These are phyloP conservation scores for Coemansia sp. DNA, from an alignment of 192 early-diverging fungal genomes.

Conservation along the genomic window DNA sequence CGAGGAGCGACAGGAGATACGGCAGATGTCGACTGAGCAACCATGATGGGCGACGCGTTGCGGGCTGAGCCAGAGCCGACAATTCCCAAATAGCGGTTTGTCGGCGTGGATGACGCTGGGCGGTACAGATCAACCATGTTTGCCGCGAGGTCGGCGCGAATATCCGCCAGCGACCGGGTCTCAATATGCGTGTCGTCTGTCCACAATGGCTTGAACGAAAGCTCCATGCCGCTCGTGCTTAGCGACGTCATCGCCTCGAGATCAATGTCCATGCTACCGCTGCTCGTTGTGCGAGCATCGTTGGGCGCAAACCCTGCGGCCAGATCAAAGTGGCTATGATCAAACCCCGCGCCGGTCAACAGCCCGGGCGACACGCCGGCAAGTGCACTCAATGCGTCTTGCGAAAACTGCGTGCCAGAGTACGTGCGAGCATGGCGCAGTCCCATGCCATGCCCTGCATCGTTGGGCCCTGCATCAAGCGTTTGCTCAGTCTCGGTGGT, in stretches of 20 bases:
- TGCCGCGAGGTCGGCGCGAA: constrained; percentile 14
- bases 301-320: neutral
- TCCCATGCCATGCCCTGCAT: neutral
- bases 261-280: constrained; percentile 22
- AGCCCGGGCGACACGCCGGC: constrained; percentile 15
- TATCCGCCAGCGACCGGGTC: constrained; percentile 39
- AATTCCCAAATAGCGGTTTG: constrained; percentile 15
- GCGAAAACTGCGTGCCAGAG: constrained; percentile 38
- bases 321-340: neutral
- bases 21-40: constrained; percentile 6
- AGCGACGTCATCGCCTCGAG: constrained; percentile 47
- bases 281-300: neutral
- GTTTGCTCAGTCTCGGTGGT: neutral
- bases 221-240: constrained; percentile 27
- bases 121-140: constrained; percentile 31
- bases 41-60: constrained; percentile 25
- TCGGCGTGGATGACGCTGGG: constrained; percentile 46
- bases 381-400: constrained; percentile 27
- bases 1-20: constrained; percentile 45
- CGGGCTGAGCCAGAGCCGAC: constrained; percentile 9
- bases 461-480: neutral
- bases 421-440: constrained; percentile 25
- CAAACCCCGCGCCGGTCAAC: constrained; percentile 1
- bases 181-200: constrained; percentile 31
- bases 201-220: constrained; percentile 49